Evolutionary conservation across 305 asterid species (phyloP).

Genomic region (Lippia alba): DNA sequence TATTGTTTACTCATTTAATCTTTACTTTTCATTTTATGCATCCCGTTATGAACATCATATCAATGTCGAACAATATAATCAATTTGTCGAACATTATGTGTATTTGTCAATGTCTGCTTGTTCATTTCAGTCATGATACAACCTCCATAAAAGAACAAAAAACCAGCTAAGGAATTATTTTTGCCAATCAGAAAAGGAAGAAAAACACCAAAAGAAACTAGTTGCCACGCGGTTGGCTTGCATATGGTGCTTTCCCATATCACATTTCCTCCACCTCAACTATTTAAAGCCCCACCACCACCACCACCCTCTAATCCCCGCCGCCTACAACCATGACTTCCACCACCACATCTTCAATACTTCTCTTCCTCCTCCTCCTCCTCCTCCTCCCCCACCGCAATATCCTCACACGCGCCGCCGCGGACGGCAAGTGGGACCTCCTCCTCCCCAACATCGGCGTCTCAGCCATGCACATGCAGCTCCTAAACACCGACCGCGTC

Average conservation of each 20-base stretch:
- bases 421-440: constrained; percentile 49
- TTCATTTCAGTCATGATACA: no score
- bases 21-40: no score
- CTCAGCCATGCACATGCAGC: constrained; percentile 76
- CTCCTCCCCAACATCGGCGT: constrained; percentile 50
- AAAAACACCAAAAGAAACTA: no score
- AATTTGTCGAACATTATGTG: no score
- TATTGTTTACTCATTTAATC: no score
- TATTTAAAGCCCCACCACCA: constrained; percentile 4
- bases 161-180: no score
- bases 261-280: constrained; percentile 1
- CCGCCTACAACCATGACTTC: constrained; percentile 30
- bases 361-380: constrained; percentile 32
- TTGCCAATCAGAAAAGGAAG: no score
- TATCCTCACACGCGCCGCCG: constrained; percentile 34
- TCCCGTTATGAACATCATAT: no score
- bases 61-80: no score
- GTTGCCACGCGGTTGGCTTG: constrained; percentile 10
- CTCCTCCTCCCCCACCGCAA: constrained; percentile 12
- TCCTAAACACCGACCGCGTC: constrained; percentile 57
- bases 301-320: neutral
- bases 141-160: no score
- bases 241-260: constrained; percentile 12
- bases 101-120: no score
- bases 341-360: constrained; percentile 2